These are phyloP conservation scores for Castanea sativa DNA, from an alignment of 306 rosid species.

Conservation along the genomic window DNA sequence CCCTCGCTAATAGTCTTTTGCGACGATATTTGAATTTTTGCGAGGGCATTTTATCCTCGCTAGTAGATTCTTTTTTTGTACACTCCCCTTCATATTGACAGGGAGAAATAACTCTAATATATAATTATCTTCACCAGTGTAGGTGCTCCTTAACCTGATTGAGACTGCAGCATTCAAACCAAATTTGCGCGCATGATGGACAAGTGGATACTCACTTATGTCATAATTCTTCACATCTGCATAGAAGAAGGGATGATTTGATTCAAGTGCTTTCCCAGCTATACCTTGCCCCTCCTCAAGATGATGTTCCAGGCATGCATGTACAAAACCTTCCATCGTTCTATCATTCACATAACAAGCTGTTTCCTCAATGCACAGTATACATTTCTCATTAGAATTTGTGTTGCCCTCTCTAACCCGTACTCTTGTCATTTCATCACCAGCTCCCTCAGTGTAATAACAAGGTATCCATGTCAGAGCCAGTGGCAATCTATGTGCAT, in stretches of 20 bases:
- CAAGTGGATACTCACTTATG: conserved; percentile 72
- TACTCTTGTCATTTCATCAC: conserved; percentile 34
- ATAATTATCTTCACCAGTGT: conserved; percentile 69
- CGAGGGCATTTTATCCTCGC: no score
- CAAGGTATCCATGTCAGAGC: conserved; percentile 94
- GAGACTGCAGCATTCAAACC: conserved; percentile 82
- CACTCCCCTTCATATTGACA: conserved; percentile 59
- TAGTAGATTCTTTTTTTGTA: no score
- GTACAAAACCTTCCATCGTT: conserved; percentile 66
- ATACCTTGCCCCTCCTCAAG: conserved; percentile 85
- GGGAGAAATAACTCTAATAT: conserved; percentile 87
- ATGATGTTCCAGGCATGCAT: conserved; percentile 65
- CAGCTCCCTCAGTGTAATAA: conserved; percentile 33
- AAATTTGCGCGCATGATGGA: conserved; percentile 81
- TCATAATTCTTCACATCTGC: conserved; percentile 76
- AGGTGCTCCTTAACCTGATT: conserved; percentile 74
- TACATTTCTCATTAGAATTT: conserved; percentile 42
- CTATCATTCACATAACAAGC: conserved; percentile 69
- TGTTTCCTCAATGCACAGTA: conserved; percentile 73
- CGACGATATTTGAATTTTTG: no score
- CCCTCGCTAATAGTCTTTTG: no score
- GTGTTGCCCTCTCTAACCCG: conserved; percentile 43
- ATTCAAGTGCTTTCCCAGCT: conserved; percentile 88
- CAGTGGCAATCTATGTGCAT: conserved; percentile 80
- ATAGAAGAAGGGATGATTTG: conserved; percentile 73